Evolutionary conservation across 225 moss, liverwort and hornwort species (phyloP), one percentile per base, ranked within the genome.

Genomic region (Anthoceros angustus): DNA sequence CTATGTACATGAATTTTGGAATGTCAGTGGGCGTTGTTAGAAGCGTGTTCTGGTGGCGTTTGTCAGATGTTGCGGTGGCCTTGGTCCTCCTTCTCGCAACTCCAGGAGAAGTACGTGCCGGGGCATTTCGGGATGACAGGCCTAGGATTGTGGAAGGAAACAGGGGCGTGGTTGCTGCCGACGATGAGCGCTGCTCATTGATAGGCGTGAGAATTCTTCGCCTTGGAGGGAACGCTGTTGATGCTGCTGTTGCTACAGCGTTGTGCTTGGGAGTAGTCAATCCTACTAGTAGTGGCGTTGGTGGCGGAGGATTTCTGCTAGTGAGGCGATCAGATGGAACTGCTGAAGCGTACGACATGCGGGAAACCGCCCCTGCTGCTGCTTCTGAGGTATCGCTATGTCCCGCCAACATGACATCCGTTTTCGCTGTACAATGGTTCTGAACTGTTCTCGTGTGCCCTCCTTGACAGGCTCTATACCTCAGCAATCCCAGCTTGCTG

Each of bases 211-310:
- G 68, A 4, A 11, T 79, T 46, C 10, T 93, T 32, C 73, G 80
- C 8, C 42, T 8, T 25, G 86, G 83, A 0, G 90, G 93, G 39
- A 86, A 84, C 68, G 93, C 87, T 0, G 76, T 93, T 48, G 90
- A 93, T 15, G 80, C 87, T 2, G 74, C 86, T 0, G 79, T 93
- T 15, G 79, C 86, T 14, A 80, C 77, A 4, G 81, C 86, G 5
- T 62, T 93, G 49, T 93, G 93, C 75, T 74, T 79, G 63, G 93
- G 90, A 25, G 81, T 93, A 8, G 84, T 86, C 4, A 86, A 72
- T 48, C 86, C 90, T 0, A 81, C 74, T 14, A 76, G 80, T 0
- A 90, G 87, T 64, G 90, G 93, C 12, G 83, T 93, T 9, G 93
- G 93, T 11, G 93, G 93, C 26, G 93, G 93, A 3, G 67, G 42